A percentile compares a stretch with the other conserved stretches of the same genome.
Conservation (phyloP, 106 monocot species). For the Dendrobium catenatum region DNA sequence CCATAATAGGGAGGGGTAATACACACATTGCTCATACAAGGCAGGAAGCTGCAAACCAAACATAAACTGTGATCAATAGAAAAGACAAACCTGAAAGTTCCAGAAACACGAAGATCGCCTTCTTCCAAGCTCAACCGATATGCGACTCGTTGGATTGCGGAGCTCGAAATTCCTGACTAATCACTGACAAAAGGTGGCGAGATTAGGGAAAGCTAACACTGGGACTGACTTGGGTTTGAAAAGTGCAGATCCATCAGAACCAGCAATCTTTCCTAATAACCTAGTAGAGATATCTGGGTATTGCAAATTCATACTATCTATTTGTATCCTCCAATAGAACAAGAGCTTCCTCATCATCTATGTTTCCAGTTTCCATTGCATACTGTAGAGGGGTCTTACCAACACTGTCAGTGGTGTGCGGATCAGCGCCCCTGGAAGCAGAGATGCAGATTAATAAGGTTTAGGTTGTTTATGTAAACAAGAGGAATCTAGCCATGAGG, state of each 20-base stretch:
- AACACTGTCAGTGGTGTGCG: conserved; percentile 28
- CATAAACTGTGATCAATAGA: neutral
- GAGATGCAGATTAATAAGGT: neutral
- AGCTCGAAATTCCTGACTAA: neutral
- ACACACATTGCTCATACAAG: neutral
- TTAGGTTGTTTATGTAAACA: neutral
- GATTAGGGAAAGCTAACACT: neutral
- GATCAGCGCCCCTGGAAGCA: conserved; percentile 58
- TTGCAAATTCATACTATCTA: conserved; percentile 17
- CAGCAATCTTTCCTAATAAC: conserved; percentile 3
- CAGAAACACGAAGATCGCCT: neutral
- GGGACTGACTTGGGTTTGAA: neutral
- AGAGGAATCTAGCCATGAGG: neutral
- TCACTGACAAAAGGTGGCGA: neutral
- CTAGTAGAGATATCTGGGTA: neutral
- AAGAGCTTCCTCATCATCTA: conserved; percentile 51
- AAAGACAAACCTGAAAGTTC: neutral
- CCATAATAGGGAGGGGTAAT: neutral
- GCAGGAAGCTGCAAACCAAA: neutral
- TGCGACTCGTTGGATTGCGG: neutral
- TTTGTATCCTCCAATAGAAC: conserved; percentile 45
- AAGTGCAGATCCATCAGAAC: neutral
- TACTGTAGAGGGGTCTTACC: conserved; percentile 23
- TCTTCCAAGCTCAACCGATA: neutral
- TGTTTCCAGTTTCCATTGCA: conserved; percentile 14